Base-by-base conservation (phyloP, 768 basidiomycete species). In the Calocera viscosa region DNA sequence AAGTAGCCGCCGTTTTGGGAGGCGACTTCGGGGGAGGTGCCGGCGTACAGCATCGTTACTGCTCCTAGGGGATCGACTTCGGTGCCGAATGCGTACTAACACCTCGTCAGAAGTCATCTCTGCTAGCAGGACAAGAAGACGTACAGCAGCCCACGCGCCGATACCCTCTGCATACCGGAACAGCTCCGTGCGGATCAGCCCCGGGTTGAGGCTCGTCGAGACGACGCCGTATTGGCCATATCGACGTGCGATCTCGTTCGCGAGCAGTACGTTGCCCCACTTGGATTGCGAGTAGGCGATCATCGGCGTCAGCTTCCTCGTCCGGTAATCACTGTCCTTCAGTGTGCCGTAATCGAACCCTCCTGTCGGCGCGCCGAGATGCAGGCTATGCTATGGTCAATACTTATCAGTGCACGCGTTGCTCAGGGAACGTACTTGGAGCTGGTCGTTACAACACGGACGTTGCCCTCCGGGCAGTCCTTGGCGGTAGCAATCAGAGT, bases 391-490 rank as follows among this genome's bases (percentile, higher is more conserved):
- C 7, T 7, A 47, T 17, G 8, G 19, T 47, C 24, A 19, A 19
- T 47, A n/a, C n/a, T n/a, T n/a, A 17, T 47, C 8, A 19, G 19
- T 47, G 24, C 8, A 40, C 11, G 39, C 19, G 10, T n/a, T n/a
- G n/a, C n/a, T n/a, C n/a, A n/a, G 39, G 39, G 39, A 7, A 47
- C 43, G 43, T 19, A 47, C 43, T 47, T 47, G 3, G 84, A 84
- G 5, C 82, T 78, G 12, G 78, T 77, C 2, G 76, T 82, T 40
- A 85, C 75, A 39, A 85, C 72, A 41, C 84, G 82, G 2, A 78
- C 74, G 60, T 80, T 80, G 64, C 77, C 75, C 34, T 80, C 80
- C 0, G 78, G 72, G 10, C 78, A 73, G 10, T 73, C 70, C 38
- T 73, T 75, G 16, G 80, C 78, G 1, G 78, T 80, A 1, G 77